Evolutionary conservation across 2,329 filamentous ascomycete genomes (phyloP), one percentile per base, ranked within the genome.

Genomic region (Pleomassaria siparia): DNA sequence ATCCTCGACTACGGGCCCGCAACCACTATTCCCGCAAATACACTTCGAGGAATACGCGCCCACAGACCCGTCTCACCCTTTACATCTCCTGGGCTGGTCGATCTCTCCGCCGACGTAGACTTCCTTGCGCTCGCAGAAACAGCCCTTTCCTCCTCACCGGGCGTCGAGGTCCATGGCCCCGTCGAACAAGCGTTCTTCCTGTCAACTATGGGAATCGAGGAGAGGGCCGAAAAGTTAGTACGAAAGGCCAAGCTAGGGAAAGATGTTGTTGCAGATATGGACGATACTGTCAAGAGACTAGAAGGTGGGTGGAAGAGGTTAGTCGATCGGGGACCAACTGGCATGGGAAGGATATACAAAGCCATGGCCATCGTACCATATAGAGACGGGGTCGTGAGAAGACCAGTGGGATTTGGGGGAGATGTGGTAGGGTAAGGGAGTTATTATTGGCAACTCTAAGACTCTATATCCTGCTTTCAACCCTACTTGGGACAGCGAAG

Each of bases 311-410:
- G 90, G 83, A 86, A 83, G 73, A 79, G 94, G 51, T 74, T 99
- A 43, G 83, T 96, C n/a, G 91, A 96, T 69, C 79, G 84, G 33
- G 86, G 88, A 0, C 87, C 85, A 1, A 84, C 83, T 43, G 92
- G 91, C 0, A 99, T 99, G 94, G 94, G 94, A 0, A 91, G 86
- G 74, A 76, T 96, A 18, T 99, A 99, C 70, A 96, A 97, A 74
- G 91, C 84, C 20, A 80, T 99, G 79, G 89, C 91, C 11, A 89
- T 99, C 60, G 67, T 97, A 61, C 94, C 94, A 0, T 71, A 72
- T 54, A 59, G 55, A 36, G 64, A 29, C 7, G 80, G 79, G 28
- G 86, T 87, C 1, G 79, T 76, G 51, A 83, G 91, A 60, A 80
- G 86, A 49, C 92, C 92, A 2, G 91, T 96, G 45, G 94, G 94